These are phyloP conservation scores for Pezicula neosporulosa DNA, from an alignment of 2,329 filamentous ascomycete genomes.

Conservation along the genomic window DNA sequence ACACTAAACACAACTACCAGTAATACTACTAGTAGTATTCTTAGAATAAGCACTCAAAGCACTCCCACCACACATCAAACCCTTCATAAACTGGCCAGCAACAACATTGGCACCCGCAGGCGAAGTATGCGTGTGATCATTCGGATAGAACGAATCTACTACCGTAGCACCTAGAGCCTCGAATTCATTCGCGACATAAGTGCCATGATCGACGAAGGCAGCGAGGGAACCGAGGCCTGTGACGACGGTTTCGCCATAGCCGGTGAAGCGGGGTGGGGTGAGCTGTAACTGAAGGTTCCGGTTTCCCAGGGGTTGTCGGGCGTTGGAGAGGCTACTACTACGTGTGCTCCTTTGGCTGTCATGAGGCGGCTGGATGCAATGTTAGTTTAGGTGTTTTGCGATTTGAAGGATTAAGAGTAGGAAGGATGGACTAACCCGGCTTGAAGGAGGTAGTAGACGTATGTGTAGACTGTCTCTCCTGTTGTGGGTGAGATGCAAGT, in stretches of 20 bases:
- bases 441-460: slow-evolving; percentile 6
- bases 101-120: slow-evolving; percentile 50
- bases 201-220: slow-evolving; percentile 55
- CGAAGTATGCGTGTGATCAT: slow-evolving; percentile 60
- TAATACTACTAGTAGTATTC: slow-evolving; percentile 20
- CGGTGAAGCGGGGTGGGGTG: slow-evolving; percentile 51
- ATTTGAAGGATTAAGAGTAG: background rate
- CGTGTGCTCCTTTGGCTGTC: slow-evolving; percentile 25
- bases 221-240: slow-evolving; percentile 31
- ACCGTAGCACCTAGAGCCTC: slow-evolving; percentile 40
- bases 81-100: slow-evolving; percentile 56
- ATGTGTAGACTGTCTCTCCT: slow-evolving; percentile 7
- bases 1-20: slow-evolving; percentile 20
- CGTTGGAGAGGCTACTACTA: slow-evolving; percentile 45
- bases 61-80: slow-evolving; percentile 22
- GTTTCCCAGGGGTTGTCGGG: slow-evolving; percentile 59
- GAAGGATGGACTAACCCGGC: background rate
- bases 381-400: too few species aligned
- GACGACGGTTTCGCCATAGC: slow-evolving; percentile 46
- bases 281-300: slow-evolving; percentile 44
- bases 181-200: slow-evolving; percentile 48
- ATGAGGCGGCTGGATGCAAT: background rate
- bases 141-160: slow-evolving; percentile 49
- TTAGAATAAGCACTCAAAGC: slow-evolving; percentile 20
- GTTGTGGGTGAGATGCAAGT: slow-evolving; percentile 6